A percentile compares a stretch with the other conserved stretches of the same genome.
phyloP scores from a whole-genome alignment of 169 alveolate genomes.

The Eimeria tenella region DNA sequence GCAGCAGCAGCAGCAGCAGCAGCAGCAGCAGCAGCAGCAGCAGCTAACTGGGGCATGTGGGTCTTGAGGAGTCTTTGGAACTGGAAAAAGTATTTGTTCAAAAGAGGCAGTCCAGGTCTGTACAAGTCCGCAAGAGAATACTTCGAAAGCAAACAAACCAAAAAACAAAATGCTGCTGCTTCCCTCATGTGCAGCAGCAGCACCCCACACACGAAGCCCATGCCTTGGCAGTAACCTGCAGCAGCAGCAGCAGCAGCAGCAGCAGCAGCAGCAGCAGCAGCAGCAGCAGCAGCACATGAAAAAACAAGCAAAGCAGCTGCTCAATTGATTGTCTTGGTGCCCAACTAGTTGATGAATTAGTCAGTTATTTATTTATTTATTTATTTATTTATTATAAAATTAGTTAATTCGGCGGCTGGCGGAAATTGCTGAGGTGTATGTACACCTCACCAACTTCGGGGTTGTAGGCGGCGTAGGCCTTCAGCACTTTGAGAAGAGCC shows the following conservation, averaged over 20 bases:
- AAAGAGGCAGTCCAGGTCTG: constrained; percentile 93
- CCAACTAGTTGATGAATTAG: too few species aligned
- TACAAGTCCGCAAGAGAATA: constrained; percentile 90
- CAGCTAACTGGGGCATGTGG: constrained; percentile 85
- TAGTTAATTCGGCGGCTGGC: too few species aligned
- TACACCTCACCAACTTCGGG: constrained; percentile 95
- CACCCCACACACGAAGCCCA: constrained; percentile 95
- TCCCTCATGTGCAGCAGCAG: constrained; percentile 94
- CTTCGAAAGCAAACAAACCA: constrained; percentile 91
- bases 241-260: not conserved
- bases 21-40: too few species aligned
- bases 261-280: too few species aligned
- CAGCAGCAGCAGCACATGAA: too few species aligned
- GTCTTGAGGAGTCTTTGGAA: constrained; percentile 88
- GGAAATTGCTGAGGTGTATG: too few species aligned
- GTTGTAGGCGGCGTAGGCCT: constrained; percentile 91
- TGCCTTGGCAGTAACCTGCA: constrained; percentile 83
- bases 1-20: not conserved
- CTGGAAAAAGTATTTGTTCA: constrained; percentile 91
- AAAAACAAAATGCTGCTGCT: constrained; percentile 93
- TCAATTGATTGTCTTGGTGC: too few species aligned
- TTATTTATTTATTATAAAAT: too few species aligned
- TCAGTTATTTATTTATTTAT: too few species aligned
- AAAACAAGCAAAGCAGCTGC: too few species aligned
- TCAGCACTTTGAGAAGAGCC: constrained; percentile 92